Percentiles rank a stretch among this genome's conserved stretches.
Conservation (phyloP, 202 grass and related monocot genomes). For the Thinopyrum obtusiflorum region DNA sequence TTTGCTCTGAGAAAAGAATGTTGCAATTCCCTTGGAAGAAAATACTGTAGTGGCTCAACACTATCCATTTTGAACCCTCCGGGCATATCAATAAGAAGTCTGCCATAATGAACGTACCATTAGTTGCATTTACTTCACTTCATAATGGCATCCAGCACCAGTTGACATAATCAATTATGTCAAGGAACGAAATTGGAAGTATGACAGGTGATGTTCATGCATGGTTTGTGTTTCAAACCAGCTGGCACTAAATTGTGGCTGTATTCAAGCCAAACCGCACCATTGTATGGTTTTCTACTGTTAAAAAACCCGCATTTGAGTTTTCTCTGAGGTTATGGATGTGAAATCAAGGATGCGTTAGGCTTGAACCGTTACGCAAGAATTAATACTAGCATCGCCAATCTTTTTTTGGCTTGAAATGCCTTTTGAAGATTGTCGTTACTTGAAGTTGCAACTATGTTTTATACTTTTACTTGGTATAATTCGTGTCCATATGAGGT, state of each 20-base stretch:
- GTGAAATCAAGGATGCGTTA: not conserved
- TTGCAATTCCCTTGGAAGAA: not conserved
- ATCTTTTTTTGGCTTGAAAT: not conserved
- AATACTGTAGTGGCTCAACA: not conserved
- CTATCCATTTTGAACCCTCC: not conserved
- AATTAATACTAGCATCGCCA: not conserved
- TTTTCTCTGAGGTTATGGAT: not conserved
- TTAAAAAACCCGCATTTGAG: not conserved
- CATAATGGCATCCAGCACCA: not conserved
- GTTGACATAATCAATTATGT: not conserved
- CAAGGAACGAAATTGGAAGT: not conserved
- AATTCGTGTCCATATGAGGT: not conserved
- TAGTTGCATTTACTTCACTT: slow-evolving; percentile 1
- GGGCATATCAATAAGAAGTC: not conserved
- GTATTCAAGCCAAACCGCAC: not conserved
- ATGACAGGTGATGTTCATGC: not conserved
- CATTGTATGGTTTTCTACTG: not conserved
- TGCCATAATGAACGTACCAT: not conserved
- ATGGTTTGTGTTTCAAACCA: not conserved
- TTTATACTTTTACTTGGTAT: no score
- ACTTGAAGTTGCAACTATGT: not conserved
- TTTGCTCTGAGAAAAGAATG: slow-evolving; percentile 14
- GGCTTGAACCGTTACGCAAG: not conserved
- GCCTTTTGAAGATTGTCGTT: not conserved
- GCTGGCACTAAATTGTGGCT: not conserved